Base-by-base conservation (phyloP, 345 rosid species). In the Conringia planisiliqua region DNA sequence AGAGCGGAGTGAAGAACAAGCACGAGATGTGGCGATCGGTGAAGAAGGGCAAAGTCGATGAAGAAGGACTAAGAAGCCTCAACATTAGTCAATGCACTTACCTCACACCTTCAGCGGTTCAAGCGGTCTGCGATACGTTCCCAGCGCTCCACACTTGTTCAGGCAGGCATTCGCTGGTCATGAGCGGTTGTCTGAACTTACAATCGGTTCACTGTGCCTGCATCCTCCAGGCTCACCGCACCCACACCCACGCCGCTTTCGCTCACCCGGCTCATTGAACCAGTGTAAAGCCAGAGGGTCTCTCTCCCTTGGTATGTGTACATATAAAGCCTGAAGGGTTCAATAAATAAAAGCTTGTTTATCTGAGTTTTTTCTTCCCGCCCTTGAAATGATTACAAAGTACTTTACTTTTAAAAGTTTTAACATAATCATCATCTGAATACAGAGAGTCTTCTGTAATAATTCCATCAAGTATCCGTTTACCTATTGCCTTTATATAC, bases 21-120 rank as follows among this genome's bases (percentile, higher is more conserved):
- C 82, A 83, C 32, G 73, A 74, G 42, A 69, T 82, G 73, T 88
- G 95, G 91, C 80, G 86, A 40, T 80, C 97, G 3, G 69, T 75
- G 12, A 75, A 75, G 69, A 76, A 70, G 44, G 75, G 71, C 0
- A 68, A 76, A 33, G 64, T 74, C 42, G 86, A 86, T 4, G 95
- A 84, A 66, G 96, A 88, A 81, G 99, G 99, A 75, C 81, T 95
- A 29, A 84, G 63, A 83, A 90, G 83, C 68, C 92, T 95, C 6
- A 95, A 95, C 81, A 92, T 95, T 78, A 95, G 99, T 76, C 99
- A 95, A 81, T 92, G 99, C 86, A 95, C 97, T 4, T 92, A 96
- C 24, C 87, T 95, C 4, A 95, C 97, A 1, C 99, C 99, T 33
- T 82, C 91, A 4, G 99, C 99, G 0, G 97, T 95, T 57, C 97